Percentiles rank a stretch among this genome's conserved stretches.
These are phyloP conservation scores for Cladobotryum mycophilum DNA, from an alignment of 2,329 filamentous ascomycete species.

Conservation along the genomic window DNA sequence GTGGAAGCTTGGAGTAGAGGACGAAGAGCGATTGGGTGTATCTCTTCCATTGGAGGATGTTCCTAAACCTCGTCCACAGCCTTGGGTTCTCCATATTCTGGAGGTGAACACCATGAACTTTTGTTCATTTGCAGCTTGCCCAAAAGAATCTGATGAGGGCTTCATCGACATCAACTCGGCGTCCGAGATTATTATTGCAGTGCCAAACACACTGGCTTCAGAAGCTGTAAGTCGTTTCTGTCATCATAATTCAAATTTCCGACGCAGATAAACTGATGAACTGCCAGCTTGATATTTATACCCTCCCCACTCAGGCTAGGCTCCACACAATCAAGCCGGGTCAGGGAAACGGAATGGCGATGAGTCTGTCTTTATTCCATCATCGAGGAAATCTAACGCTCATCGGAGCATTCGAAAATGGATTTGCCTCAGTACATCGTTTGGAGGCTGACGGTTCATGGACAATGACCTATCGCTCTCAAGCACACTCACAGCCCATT, in stretches of 20 bases:
- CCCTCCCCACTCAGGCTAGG: constrained; percentile 69
- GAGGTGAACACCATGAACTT: constrained; percentile 94
- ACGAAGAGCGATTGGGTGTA: constrained; percentile 60
- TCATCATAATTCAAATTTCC: not conserved
- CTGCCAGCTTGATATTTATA: constrained; percentile 70
- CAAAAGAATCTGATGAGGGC: constrained; percentile 24
- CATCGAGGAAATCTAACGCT: constrained; percentile 50
- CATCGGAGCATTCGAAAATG: constrained; percentile 79
- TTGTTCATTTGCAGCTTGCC: constrained; percentile 69
- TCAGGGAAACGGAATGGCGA: constrained; percentile 71
- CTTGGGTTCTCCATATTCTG: constrained; percentile 80
- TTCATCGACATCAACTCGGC: constrained; percentile 15
- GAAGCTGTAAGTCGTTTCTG: constrained; percentile 51
- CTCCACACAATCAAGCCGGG: constrained; percentile 49
- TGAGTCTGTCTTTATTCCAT: constrained; percentile 65
- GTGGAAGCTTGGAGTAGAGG: constrained; percentile 63
- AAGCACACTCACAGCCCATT: constrained; percentile 72
- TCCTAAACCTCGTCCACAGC: constrained; percentile 48
- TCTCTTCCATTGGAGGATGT: constrained; percentile 63
- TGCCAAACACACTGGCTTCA: constrained; percentile 70
- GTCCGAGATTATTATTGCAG: constrained; percentile 60
- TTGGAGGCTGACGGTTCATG: constrained; percentile 39
- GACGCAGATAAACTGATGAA: not conserved
- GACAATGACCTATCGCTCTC: constrained; percentile 54
- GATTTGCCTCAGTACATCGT: constrained; percentile 61